Evolutionary conservation across 2,329 filamentous ascomycete species (phyloP).

Genomic region (Scytalidium lignicola): DNA sequence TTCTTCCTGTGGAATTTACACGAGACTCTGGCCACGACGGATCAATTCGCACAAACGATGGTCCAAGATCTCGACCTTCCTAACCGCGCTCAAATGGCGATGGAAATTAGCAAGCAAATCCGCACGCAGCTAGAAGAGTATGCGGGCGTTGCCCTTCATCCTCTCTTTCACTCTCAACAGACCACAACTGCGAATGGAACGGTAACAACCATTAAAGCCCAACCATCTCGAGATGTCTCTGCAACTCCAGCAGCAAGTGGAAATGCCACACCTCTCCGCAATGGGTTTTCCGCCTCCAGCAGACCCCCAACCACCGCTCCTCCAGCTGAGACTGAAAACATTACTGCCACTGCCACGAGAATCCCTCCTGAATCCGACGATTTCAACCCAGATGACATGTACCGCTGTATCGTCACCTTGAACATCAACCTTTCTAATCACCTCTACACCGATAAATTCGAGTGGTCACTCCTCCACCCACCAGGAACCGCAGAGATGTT

Average conservation of each 20-base stretch:
- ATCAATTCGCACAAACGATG: conserved; percentile 87
- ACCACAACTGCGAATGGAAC: conserved; percentile 26
- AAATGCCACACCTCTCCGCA: conserved; percentile 52
- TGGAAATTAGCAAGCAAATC: conserved; percentile 88
- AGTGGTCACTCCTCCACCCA: conserved; percentile 92
- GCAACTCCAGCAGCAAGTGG: conserved; percentile 41
- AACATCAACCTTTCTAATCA: conserved; percentile 89
- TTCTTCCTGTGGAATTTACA: conserved; percentile 98
- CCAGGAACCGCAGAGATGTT: conserved; percentile 89
- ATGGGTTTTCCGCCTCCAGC: conserved; percentile 43
- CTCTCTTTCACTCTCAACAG: conserved; percentile 68
- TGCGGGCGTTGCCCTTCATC: conserved; percentile 87
- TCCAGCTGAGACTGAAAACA: conserved; percentile 35
- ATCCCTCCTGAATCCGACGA: conserved; percentile 63
- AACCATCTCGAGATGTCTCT: conserved; percentile 32
- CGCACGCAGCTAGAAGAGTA: conserved; percentile 94
- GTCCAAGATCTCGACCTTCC: conserved; percentile 93
- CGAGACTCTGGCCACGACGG: conserved; percentile 87
- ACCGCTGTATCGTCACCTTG: conserved; percentile 85
- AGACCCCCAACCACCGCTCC: conserved; percentile 40
- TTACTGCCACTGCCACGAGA: conserved; percentile 66
- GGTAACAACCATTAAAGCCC: conserved; percentile 26
- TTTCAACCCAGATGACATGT: conserved; percentile 87
- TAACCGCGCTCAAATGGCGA: conserved; percentile 61
- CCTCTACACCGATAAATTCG: conserved; percentile 94